Evolutionary conservation across 768 basidiomycete species (phyloP).

Genomic region (Gyrodon lividus): DNA sequence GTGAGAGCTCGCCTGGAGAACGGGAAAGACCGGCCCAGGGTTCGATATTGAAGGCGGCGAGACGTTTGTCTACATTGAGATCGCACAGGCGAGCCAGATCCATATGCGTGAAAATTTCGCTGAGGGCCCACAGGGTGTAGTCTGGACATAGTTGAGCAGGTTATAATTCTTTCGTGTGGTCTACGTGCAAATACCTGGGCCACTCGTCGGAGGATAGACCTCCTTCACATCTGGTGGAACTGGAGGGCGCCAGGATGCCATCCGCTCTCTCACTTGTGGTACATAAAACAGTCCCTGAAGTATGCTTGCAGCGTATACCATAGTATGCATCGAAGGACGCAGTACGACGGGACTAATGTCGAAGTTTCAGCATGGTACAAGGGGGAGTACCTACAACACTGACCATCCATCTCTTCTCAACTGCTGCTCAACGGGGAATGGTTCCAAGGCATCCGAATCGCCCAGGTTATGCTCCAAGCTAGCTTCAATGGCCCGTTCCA

Average conservation of each 20-base stretch:
- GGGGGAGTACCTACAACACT: slow-evolving; percentile 16
- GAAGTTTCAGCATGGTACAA: not conserved
- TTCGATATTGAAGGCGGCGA: slow-evolving; percentile 46
- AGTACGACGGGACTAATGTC: slow-evolving; percentile 63
- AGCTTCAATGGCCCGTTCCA: slow-evolving; percentile 71
- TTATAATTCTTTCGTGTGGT: not conserved
- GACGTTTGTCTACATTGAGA: slow-evolving; percentile 50
- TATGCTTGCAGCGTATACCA: slow-evolving; percentile 62
- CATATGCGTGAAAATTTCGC: slow-evolving; percentile 69
- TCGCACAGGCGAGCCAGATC: slow-evolving; percentile 61
- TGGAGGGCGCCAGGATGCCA: slow-evolving; percentile 38
- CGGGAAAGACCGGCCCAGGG: slow-evolving; percentile 37
- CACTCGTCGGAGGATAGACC: slow-evolving; percentile 28
- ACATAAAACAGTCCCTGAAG: slow-evolving; percentile 56
- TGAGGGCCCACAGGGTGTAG: slow-evolving; percentile 50
- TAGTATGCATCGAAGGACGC: slow-evolving; percentile 50
- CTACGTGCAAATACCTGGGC: slow-evolving; percentile 36
- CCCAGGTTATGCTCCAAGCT: slow-evolving; percentile 52
- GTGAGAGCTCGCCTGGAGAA: slow-evolving; percentile 43
- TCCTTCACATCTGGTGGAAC: slow-evolving; percentile 17
- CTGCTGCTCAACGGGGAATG: slow-evolving; percentile 49
- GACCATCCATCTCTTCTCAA: slow-evolving; percentile 60
- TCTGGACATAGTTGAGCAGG: slow-evolving; percentile 32
- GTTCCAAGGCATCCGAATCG: slow-evolving; percentile 50
- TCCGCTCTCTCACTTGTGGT: slow-evolving; percentile 60